Evolutionary conservation across 2,329 filamentous ascomycete species (phyloP), one percentile per base, ranked within the genome.

Genomic region (Colletotrichum liaoningense): DNA sequence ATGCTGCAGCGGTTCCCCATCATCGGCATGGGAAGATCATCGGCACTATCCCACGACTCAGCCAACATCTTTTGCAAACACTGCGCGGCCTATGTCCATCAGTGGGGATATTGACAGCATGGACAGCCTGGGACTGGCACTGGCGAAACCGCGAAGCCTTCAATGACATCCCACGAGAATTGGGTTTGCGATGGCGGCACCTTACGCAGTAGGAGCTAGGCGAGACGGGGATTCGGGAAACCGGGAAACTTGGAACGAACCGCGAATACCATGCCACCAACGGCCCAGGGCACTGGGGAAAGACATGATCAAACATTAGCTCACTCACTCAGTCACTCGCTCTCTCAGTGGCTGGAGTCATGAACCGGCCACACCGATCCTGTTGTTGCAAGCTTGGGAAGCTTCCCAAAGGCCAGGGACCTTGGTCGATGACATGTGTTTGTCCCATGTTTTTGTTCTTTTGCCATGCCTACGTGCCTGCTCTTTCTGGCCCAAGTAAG

Each of bases 341-440:
- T 5, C 24, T 11, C 19, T 55, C 30, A 35, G 55, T 63, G 38
- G 57, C 46, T 46, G 26, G 42, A 49, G 42, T 49, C 42, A n/a
- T 49, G 19, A 19, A 54, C 58, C n/a, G 69, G 59, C 28, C 58
- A 28, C 63, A 67, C 68, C 63, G 56, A 67, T 46, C 46, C 28
- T 55, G 28, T 33, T 59, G 66, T 22, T 49, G 42, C 42, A 11
- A 49, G 42, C 42, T 22, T 22, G 42, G 11, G 42, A 69, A 63
- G 58, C 57, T 54, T 58, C 55, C 33, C 58, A 19, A 52, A 24
- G 66, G 22, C 46, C 66, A 62, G 70, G 55, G n/a, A 28, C 56
- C 67, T 49, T 49, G 70, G 59, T 56, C 46, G 59, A 71, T 70
- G 71, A 73, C 71, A 73, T 73, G 67, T 65, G 71, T 70, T 66